phyloP scores from a whole-genome alignment of 495 filamentous ascomycete species.

The Penicillium flavigenum region DNA sequence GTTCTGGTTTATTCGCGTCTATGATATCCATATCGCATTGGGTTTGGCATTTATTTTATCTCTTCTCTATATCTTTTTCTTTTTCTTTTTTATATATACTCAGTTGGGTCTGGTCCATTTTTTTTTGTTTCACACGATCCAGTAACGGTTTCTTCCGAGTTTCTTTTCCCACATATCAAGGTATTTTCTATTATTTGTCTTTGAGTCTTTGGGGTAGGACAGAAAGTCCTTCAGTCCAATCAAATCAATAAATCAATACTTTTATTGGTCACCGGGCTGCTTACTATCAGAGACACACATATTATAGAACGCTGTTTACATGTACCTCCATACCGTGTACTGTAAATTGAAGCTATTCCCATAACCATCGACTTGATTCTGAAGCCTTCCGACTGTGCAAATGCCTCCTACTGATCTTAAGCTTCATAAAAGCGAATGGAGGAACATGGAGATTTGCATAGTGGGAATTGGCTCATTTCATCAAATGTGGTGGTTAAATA shows the following conservation, averaged over 20 bases:
- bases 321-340: no score
- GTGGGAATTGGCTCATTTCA: no score
- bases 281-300: background rate
- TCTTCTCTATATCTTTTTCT: conserved; percentile 1
- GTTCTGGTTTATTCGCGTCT: conserved; percentile 1
- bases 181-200: conserved; percentile 1
- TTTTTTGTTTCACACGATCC: background rate
- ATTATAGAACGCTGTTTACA: no score
- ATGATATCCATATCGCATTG: conserved; percentile 38
- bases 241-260: background rate
- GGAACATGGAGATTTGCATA: no score
- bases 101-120: background rate
- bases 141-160: background rate
- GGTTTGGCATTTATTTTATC: conserved; percentile 13
- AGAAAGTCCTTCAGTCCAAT: background rate
- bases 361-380: no score
- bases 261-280: background rate
- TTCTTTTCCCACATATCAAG: background rate
- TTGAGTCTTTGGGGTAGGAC: conserved; percentile 21
- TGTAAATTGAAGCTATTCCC: no score
- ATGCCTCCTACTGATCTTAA: no score
- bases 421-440: no score
- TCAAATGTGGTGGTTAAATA: no score
- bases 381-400: no score
- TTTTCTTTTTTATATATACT: background rate